Conservation (phyloP, 148 eudicot species). For the Bassia scoparia region DNA sequence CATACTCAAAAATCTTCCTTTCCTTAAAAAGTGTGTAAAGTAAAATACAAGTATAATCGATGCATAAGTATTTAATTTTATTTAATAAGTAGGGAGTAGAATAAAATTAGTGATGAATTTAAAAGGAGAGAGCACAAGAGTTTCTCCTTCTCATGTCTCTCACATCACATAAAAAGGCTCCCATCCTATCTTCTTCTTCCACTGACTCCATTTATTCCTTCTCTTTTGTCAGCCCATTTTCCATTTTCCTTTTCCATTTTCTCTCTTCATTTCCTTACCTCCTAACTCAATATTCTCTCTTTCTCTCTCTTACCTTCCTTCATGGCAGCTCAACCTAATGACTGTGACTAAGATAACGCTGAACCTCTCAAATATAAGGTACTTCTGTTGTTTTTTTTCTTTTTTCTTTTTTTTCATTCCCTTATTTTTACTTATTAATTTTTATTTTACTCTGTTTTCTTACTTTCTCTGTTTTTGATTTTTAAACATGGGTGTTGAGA, state of each 20-base stretch:
- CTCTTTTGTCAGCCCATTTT: conserved; percentile 8
- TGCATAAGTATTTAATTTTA: neutral
- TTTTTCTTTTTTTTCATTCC: neutral
- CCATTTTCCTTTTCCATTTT: neutral
- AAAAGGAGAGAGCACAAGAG: neutral
- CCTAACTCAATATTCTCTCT: too few relatives aligned
- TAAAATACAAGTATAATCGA: too few relatives aligned
- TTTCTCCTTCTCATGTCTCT: neutral
- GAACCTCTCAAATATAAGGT: conserved; percentile 42
- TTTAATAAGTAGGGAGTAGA: neutral
- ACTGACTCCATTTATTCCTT: conserved; percentile 13
- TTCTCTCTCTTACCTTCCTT: conserved; percentile 3
- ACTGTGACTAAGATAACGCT: conserved; percentile 16
- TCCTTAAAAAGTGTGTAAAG: too few relatives aligned
- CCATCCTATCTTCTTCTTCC: neutral
- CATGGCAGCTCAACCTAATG: conserved; percentile 37
- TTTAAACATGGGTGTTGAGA: conserved; percentile 59
- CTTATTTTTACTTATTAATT: neutral
- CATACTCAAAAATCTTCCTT: too few relatives aligned
- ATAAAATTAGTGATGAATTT: neutral
- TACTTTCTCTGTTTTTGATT: neutral
- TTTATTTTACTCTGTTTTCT: neutral
- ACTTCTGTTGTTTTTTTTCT: neutral
- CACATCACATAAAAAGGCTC: conserved; percentile 14
- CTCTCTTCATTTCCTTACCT: neutral